These are phyloP conservation scores for Spergularia marina DNA, from an alignment of 148 eudicot species.

Conservation along the genomic window DNA sequence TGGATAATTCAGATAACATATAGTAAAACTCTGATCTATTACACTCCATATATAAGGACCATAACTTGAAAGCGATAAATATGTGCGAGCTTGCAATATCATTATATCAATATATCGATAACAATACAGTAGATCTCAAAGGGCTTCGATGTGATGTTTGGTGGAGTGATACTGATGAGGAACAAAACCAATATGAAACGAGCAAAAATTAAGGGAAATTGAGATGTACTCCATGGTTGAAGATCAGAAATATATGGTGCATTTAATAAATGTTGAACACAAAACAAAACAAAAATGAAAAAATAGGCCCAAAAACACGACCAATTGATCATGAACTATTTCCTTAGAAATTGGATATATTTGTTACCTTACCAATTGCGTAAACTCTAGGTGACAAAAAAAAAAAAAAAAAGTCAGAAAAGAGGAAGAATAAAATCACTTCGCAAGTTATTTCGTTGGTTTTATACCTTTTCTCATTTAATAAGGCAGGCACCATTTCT, in stretches of 20 bases:
- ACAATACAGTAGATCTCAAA: too few species aligned
- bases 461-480: constrained; percentile 25
- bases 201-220: constrained; percentile 3
- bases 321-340: constrained; percentile 14
- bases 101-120: too few species aligned
- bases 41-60: too few species aligned
- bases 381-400: constrained; percentile 14
- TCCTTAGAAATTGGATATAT: constrained; percentile 6
- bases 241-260: constrained; percentile 15
- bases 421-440: background rate
- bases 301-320: constrained; percentile 4
- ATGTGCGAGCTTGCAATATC: too few species aligned
- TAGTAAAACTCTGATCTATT: too few species aligned
- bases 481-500: background rate
- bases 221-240: background rate
- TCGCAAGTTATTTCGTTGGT: background rate
- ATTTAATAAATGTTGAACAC: constrained; percentile 3
- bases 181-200: background rate
- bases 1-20: too few species aligned
- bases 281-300: background rate
- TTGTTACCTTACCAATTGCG: background rate
- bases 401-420: constrained; percentile 7
- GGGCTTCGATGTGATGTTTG: too few species aligned
- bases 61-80: too few species aligned
- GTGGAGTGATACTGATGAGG: too few species aligned